These are phyloP conservation scores for Termitomyces bulborhizus DNA, from an alignment of 768 basidiomycete genomes.

Conservation along the genomic window DNA sequence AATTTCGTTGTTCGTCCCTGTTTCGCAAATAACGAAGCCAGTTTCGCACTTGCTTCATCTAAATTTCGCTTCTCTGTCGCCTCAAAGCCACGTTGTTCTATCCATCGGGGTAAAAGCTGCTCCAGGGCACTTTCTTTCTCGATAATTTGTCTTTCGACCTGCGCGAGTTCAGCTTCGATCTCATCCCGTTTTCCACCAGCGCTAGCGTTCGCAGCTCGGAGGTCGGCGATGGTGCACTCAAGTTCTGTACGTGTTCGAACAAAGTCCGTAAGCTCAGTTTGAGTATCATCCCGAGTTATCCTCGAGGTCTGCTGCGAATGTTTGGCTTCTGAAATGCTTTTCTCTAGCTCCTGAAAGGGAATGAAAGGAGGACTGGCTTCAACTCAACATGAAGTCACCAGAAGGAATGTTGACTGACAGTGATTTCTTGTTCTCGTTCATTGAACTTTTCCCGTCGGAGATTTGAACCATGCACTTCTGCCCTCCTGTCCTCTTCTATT, in stretches of 20 bases:
- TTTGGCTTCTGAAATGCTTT: conserved; percentile 60
- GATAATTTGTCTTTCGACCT: conserved; percentile 53
- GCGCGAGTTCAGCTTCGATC: conserved; percentile 58
- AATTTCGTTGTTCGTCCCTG: conserved; percentile 88
- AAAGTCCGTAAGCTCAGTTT: conserved; percentile 82
- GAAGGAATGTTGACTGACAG: conserved; percentile 39
- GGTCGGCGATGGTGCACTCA: conserved; percentile 76
- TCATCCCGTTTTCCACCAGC: conserved; percentile 59
- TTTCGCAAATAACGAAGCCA: conserved; percentile 80
- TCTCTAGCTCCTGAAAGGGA: conserved; percentile 59
- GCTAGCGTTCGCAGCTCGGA: conserved; percentile 57
- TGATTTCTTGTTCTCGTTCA: conserved; percentile 77
- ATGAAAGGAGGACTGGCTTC: background rate
- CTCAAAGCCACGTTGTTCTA: conserved; percentile 45
- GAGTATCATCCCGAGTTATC: conserved; percentile 68
- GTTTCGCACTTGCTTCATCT: conserved; percentile 65
- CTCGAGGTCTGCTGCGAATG: conserved; percentile 66
- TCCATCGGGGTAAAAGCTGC: conserved; percentile 70
- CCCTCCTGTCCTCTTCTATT: conserved; percentile 74
- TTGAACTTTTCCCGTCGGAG: conserved; percentile 77
- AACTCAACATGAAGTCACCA: background rate
- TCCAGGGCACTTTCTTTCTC: conserved; percentile 56
- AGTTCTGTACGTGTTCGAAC: conserved; percentile 81
- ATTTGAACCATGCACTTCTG: conserved; percentile 83
- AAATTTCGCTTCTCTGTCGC: conserved; percentile 55